phyloP scores from a whole-genome alignment of 75 land plant genomes.

The Chamaecyparis obtusa region DNA sequence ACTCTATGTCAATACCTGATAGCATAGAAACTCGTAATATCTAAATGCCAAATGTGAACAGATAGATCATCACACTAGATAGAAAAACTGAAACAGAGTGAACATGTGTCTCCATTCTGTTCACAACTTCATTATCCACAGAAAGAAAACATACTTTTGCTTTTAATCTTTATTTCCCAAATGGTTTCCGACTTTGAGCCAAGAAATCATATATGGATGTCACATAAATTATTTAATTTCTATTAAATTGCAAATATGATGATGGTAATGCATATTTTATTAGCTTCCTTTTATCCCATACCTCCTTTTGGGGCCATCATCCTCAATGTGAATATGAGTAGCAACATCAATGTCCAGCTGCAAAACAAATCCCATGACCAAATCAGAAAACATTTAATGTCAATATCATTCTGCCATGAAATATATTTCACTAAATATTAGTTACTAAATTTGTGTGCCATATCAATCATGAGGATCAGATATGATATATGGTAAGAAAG shows the following conservation, averaged over 20 bases:
- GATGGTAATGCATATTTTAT: background rate
- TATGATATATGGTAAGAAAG: background rate
- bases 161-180: background rate
- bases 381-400: background rate
- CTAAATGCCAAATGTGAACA: background rate
- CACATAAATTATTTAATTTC: background rate
- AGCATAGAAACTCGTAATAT: too few relatives aligned
- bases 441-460: background rate
- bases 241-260: conserved; percentile 10
- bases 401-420: background rate
- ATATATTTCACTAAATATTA: background rate
- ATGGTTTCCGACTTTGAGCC: background rate
- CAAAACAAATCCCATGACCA: background rate
- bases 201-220: background rate
- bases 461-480: background rate
- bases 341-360: conserved; percentile 74
- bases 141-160: background rate
- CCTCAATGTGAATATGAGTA: conserved; percentile 58
- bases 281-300: background rate
- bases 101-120: background rate
- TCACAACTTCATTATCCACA: background rate
- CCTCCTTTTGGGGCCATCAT: conserved; percentile 72
- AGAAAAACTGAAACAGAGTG: background rate
- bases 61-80: background rate
- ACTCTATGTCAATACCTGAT: background rate